Evolutionary conservation across 148 eudicot genomes (phyloP).

Genomic region (Polygonum aviculare): DNA sequence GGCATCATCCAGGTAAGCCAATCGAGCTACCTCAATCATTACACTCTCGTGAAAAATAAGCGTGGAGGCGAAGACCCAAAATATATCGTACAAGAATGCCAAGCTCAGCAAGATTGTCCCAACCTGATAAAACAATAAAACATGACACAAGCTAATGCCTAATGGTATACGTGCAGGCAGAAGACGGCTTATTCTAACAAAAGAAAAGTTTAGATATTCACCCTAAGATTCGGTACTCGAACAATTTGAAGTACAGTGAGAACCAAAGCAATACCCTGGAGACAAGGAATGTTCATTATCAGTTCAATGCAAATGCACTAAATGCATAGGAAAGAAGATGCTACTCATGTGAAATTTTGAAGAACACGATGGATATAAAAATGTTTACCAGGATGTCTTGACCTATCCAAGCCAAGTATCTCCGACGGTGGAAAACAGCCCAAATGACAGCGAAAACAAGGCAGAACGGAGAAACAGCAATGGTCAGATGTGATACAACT

Average conservation of each 20-base stretch:
- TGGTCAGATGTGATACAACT: conserved; percentile 66
- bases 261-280: conserved; percentile 94
- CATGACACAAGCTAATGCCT: neutral
- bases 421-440: conserved; percentile 67
- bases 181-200: neutral
- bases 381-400: conserved; percentile 93
- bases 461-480: conserved; percentile 91
- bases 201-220: conserved; percentile 13
- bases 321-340: neutral
- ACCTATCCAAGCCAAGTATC: conserved; percentile 87
- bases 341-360: neutral
- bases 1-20: conserved; percentile 7
- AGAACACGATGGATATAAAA: neutral
- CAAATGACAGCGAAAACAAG: conserved; percentile 72
- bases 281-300: conserved; percentile 7
- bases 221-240: conserved; percentile 97
- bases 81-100: conserved; percentile 92
- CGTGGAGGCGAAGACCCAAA: conserved; percentile 94
- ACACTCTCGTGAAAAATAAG: conserved; percentile 86
- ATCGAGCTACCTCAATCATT: conserved; percentile 95
- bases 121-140: conserved; percentile 39
- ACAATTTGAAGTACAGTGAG: conserved; percentile 96
- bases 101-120: conserved; percentile 92
- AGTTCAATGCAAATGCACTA: conserved; percentile 6
- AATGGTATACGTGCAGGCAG: neutral